Base-by-base conservation (phyloP, 345 rosid genomes). In the Salix caprea region DNA sequence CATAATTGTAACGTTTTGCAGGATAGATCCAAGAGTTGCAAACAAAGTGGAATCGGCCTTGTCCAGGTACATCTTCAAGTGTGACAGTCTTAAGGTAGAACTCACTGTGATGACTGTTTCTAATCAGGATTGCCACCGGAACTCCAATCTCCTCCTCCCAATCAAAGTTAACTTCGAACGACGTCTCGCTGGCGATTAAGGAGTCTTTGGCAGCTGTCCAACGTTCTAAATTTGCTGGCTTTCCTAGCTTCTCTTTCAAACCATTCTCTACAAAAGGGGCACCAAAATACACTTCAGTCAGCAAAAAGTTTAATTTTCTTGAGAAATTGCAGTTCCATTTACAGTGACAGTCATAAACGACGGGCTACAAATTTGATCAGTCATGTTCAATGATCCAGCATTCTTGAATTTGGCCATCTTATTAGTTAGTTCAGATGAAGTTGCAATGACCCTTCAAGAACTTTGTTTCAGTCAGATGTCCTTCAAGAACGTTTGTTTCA, bases 1-100 rank as follows among this genome's bases (percentile, higher is more conserved):
- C 83, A 28, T 76, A 73, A 15, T 48, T 65, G 42, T 86, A 82
- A 26, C 28, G 70, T 42, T 84, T 67, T 66, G 82, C 54, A 24
- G 87, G 87, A 67, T 86, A 86, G 67, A 86, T 80, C 89, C 89
- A 86, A 0, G 89, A 86, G 69, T 86, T 84, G 87, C 89, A 86
- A 28, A 82, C 83, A 24, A 86, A 86, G 60, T 80, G 87, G 74
- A 86, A 61, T 60, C 73, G 79, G 36, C 86, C 86, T 26, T 80
- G 78, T 19, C 86, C 87, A 15, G 89, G 87, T 66, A 86, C 87
- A 46, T 78, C 83, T 54, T 80, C 83, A 5, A 86, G 84, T 0
- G 87, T 82, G 80, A 86, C 72, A 65, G 80, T 82, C 79, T 76
- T 82, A 8, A 86, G 80, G 77, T 80, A 84, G 77, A 86, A 86